Evolutionary conservation across 1,284 basidiomycete species (phyloP).

Genomic region (Moesziomyces sp.): DNA sequence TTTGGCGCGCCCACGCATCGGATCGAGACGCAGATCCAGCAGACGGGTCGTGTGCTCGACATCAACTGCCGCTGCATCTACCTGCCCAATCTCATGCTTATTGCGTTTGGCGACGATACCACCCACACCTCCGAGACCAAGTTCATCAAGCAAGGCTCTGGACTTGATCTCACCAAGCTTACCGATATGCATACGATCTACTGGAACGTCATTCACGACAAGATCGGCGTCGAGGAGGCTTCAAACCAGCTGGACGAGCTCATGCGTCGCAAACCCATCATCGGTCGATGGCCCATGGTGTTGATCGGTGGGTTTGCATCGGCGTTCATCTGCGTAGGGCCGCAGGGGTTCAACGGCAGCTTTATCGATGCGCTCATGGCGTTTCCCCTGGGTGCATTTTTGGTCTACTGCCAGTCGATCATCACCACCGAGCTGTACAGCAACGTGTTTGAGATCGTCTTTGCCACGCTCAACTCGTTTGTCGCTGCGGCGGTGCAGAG

Average conservation of each 20-base stretch:
- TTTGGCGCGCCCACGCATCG: slow-evolving; percentile 91
- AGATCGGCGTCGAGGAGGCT: slow-evolving; percentile 82
- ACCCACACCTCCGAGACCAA: slow-evolving; percentile 88
- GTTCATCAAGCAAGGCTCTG: slow-evolving; percentile 68
- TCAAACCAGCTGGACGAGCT: slow-evolving; percentile 78
- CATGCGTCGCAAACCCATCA: slow-evolving; percentile 74
- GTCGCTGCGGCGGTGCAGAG: slow-evolving; percentile 71
- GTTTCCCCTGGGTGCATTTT: slow-evolving; percentile 82
- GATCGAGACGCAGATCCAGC: slow-evolving; percentile 85
- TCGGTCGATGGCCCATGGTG: slow-evolving; percentile 71
- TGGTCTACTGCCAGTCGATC: slow-evolving; percentile 69
- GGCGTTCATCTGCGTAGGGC: slow-evolving; percentile 74
- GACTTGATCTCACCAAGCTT: slow-evolving; percentile 63
- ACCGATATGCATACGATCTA: slow-evolving; percentile 81
- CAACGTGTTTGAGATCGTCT: slow-evolving; percentile 88
- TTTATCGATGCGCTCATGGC: slow-evolving; percentile 82
- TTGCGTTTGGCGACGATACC: slow-evolving; percentile 75
- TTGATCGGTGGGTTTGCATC: slow-evolving; percentile 85
- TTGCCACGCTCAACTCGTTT: slow-evolving; percentile 83
- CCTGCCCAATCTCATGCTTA: slow-evolving; percentile 79
- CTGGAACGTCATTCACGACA: slow-evolving; percentile 89
- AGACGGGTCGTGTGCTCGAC: slow-evolving; percentile 85
- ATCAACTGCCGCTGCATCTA: slow-evolving; percentile 86
- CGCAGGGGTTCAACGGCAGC: slow-evolving; percentile 73
- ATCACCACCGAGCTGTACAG: slow-evolving; percentile 77